Base-by-base conservation (phyloP, 352 stramenopile genomes). In the Elongisporangium undulatum region DNA sequence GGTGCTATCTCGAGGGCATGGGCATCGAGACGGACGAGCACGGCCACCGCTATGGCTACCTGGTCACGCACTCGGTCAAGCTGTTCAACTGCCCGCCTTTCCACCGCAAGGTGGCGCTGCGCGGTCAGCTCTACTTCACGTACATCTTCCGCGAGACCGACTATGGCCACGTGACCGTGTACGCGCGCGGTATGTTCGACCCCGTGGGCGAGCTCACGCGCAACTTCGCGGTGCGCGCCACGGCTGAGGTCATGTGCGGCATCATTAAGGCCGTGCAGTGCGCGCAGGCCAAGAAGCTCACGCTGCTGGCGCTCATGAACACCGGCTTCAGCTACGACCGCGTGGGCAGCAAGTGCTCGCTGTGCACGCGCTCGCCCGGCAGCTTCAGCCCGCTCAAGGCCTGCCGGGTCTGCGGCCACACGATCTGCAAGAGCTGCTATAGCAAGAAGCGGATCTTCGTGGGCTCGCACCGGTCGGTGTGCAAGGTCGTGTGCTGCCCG, bases 211-310 rank as follows among this genome's bases (percentile, higher is more conserved):
- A 68, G 4, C 48, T 65, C 7, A 70, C 72, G 24, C 66, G 68
- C 38, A 51, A 58, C 15, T 69, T 76, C 51, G 21, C 69, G 1
- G 70, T 68, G 8, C 55, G 63, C 10, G 64, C 67, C 1, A 81
- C 72, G 9, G 63, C 63, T 7, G 69, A 63, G 2, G 69, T 72
- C 59, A 70, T 76, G 62, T 66, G 68, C 7, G 64, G 56, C 1
- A 68, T 79, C 45, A 58, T 85, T n/a, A 77, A 70, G 22, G 69
- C 71, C 15, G 67, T 81, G 15, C 61, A 66, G 3, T 75, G 69
- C n/a, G 67, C 72, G 0, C 58, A 76, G 51, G 70, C 75, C 56
- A 84, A 84, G 65, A 84, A 81, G 56, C 61, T 84, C 17, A 85
- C 73, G 0, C 59, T 82, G 17, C 53, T 74, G n/a, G 66, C 61